Conservation (phyloP, 805 yeast genomes). For the Hanseniaspora taiwanica region DNA sequence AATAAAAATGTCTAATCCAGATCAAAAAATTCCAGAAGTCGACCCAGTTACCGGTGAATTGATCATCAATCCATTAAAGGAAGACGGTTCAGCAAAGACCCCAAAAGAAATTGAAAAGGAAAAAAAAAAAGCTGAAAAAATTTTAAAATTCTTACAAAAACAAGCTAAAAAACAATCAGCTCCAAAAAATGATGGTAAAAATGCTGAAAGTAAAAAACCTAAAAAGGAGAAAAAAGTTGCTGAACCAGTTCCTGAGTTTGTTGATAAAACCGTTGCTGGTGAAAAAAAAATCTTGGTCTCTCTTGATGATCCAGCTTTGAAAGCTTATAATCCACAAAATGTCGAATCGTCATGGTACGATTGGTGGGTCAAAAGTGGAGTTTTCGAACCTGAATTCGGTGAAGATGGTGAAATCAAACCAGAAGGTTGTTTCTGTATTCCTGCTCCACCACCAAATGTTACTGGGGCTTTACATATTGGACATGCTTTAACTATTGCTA, state of each 20-base stretch:
- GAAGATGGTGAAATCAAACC: conserved; percentile 64
- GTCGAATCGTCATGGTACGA: conserved; percentile 96
- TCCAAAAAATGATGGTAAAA: conserved; percentile 31
- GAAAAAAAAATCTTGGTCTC: conserved; percentile 82
- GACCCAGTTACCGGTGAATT: conserved; percentile 26
- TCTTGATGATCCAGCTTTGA: conserved; percentile 83
- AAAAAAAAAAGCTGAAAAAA: conserved; percentile 75
- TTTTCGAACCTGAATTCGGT: conserved; percentile 75
- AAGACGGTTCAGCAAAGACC: conserved; percentile 42
- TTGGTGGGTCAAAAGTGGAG: conserved; percentile 90
- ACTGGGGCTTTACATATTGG: conserved; percentile 99
- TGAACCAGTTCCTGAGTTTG: conserved; percentile 72
- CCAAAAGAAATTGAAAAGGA: conserved; percentile 79
- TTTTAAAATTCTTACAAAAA: conserved; percentile 77
- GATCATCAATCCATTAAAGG: conserved; percentile 25
- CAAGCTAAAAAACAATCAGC: conserved; percentile 46
- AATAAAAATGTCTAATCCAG: conserved; percentile 5
- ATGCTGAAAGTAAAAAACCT: conserved; percentile 44
- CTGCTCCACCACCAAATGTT: conserved; percentile 99
- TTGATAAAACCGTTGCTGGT: conserved; percentile 74
- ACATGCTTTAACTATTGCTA: conserved; percentile 89
- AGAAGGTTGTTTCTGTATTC: conserved; percentile 77
- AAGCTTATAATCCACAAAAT: conserved; percentile 83
- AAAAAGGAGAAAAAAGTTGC: conserved; percentile 54
- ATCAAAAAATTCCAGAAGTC: conserved; percentile 17